Evolutionary conservation across 2,329 filamentous ascomycete species (phyloP), one percentile per base, ranked within the genome.

Genomic region (Cladosporium sp.): DNA sequence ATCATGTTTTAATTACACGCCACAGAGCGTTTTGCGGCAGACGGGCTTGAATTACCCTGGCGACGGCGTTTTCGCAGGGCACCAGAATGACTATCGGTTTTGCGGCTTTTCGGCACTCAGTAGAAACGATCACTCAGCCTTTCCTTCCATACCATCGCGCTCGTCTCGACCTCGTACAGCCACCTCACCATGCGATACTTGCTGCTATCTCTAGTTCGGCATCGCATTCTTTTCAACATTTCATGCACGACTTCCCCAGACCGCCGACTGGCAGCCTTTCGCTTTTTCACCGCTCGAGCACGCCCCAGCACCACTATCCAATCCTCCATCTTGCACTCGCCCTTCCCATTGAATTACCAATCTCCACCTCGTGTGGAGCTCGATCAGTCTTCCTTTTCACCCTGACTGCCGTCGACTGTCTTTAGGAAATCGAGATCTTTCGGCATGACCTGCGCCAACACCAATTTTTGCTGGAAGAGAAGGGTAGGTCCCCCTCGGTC

Each of bases 1-100:
- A n/a, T 41, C 59, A 60, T 64, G 62, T 65, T 54, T 64, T 62
- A 63, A 59, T 65, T 63, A 57, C 60, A 40, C 38, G 43, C 27
- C 18, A 27, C 22, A 34, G 30, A 37, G 24, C 43, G n/a, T 45
- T 13, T 45, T 43, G 40, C 40, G 40, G 40, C 40, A 36, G 12
- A 36, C 32, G 32, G 32, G 62, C 64, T 54, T 64, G 61, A 63
- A 59, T 65, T 63, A 57, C 60, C 29, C 38, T 37, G 44, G 44
- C 42, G 40, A 44, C 42, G 48, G 40, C 40, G 48, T 51, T 43
- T 41, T 29, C 48, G 48, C 34, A 39, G 48, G 40, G 40, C 48
- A 51, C 48, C 40, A 51, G 48, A 48, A 48, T 48, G 45, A 48
- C 45, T 48, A 51, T 44, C 42, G 49, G 49, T 45, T 51, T 37